Percentiles rank a stretch among this genome's conserved stretches.
Conservation (phyloP, 345 rosid genomes). For the Garcia nutans region DNA sequence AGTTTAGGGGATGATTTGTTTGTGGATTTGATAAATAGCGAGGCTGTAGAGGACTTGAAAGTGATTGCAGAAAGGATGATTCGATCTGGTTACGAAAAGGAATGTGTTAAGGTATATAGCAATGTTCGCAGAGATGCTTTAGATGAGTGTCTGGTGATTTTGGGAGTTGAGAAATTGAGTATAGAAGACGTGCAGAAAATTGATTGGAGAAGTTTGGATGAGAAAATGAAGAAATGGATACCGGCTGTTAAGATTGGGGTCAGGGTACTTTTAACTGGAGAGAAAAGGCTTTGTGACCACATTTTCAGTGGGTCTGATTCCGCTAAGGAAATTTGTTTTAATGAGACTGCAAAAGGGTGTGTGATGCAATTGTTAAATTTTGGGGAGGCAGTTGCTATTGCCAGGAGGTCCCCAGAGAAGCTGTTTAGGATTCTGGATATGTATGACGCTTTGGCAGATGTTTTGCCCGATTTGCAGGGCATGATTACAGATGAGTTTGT, state of each 20-base stretch:
- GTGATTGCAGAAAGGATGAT: slow-evolving; percentile 91
- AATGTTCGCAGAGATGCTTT: slow-evolving; percentile 73
- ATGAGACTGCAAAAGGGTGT: slow-evolving; percentile 79
- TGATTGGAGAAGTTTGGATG: slow-evolving; percentile 88
- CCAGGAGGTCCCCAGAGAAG: slow-evolving; percentile 83
- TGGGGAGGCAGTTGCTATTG: slow-evolving; percentile 87
- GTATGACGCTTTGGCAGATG: slow-evolving; percentile 78
- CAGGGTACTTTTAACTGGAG: slow-evolving; percentile 73
- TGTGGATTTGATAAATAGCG: slow-evolving; percentile 73
- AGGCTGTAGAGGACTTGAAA: slow-evolving; percentile 59
- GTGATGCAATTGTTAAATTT: slow-evolving; percentile 88
- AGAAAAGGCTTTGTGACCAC: slow-evolving; percentile 74
- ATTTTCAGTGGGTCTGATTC: slow-evolving; percentile 60
- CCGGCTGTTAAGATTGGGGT: slow-evolving; percentile 76
- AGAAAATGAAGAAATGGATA: slow-evolving; percentile 97
- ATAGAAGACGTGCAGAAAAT: slow-evolving; percentile 94
- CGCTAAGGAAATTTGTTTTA: slow-evolving; percentile 71
- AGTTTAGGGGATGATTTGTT: slow-evolving; percentile 75
- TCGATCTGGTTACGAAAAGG: slow-evolving; percentile 85
- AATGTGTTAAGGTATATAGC: slow-evolving; percentile 86
- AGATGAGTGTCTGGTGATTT: slow-evolving; percentile 73
- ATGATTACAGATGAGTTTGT: slow-evolving; percentile 63
- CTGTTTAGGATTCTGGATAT: slow-evolving; percentile 90
- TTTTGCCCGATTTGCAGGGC: slow-evolving; percentile 48
- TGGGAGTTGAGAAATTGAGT: slow-evolving; percentile 88